Base-by-base conservation (phyloP, 306 rosid genomes). In the Rosa persica region DNA sequence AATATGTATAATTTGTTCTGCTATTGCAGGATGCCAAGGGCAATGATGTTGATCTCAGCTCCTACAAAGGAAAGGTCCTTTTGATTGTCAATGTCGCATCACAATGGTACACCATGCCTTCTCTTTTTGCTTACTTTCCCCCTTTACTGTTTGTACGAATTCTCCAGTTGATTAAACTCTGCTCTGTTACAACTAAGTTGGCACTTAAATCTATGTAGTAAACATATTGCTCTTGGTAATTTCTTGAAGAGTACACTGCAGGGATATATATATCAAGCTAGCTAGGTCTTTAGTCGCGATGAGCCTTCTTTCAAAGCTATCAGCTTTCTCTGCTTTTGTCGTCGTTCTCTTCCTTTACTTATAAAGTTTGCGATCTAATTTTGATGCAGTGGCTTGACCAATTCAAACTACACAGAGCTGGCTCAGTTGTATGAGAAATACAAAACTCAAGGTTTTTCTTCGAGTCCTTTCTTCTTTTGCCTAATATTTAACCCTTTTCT, bases 71-170 rank as follows among this genome's bases (percentile, higher is more conserved):
- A 66, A 95, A 95, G 85, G 90, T 60, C 57, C 96, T 95, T 58
- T 67, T 95, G 78, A 88, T 95, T 82, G 99, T 95, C 88, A 95
- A 95, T 61, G 99, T 95, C 72, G 99, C 99, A 49, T 95, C 99
- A 1, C 97, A 95, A 76, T 95, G 99, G 99, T 95, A 89, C 60
- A 8, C 54, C 25, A 38, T 78, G 6, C 15, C 11, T 74, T 80
- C 40, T 25, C 2, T 68, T 3, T 22, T 48, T 15, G 3, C 17
- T 54, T 67, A 55, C 2, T 5, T 23, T 27, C 34, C 2, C 34
- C 34, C 34, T 30, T 30, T 30, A 3, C 34, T 30, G 34, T 30
- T 30, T 30, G 34, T 30, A 30, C 1, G 34, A 30, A 1, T 7
- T 27, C 39, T n/a, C 43, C 42, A 19, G 36, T 25, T 38, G 34